Conservation (phyloP, 768 basidiomycete species). For the Tremella mesenterica region DNA sequence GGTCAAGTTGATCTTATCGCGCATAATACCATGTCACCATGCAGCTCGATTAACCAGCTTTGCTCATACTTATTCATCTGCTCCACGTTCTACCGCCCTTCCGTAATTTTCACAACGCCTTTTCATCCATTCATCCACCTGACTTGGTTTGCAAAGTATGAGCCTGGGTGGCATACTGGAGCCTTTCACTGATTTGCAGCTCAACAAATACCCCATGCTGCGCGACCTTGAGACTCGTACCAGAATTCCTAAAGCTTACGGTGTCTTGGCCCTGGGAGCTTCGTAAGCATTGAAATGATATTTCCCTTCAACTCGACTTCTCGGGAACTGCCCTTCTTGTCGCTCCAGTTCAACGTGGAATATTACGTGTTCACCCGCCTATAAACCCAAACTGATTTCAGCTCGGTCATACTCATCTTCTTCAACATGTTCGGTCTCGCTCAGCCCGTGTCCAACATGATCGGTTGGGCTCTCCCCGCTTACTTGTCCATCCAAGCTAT, state of each 20-base stretch:
- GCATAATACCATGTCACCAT: no score
- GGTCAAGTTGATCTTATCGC: no score
- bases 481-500: conserved; percentile 93
- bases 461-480: conserved; percentile 90
- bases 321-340: background rate
- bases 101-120: no score
- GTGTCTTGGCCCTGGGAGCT: conserved; percentile 62
- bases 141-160: background rate
- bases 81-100: no score
- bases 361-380: no score
- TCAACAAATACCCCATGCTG: conserved; percentile 72
- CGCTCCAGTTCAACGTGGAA: no score
- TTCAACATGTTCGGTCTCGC: conserved; percentile 61
- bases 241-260: conserved; percentile 84
- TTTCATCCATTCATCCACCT: background rate
- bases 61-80: no score
- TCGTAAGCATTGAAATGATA: conserved; percentile 53
- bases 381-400: conserved; percentile 5
- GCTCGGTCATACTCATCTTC: conserved; percentile 44
- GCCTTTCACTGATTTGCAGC: conserved; percentile 36
- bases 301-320: background rate
- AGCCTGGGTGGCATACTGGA: no score
- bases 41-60: no score
- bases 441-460: conserved; percentile 80
- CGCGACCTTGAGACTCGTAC: conserved; percentile 79